These are phyloP conservation scores for Blastobotrys attinorum DNA, from an alignment of 805 yeast species.

Conservation along the genomic window DNA sequence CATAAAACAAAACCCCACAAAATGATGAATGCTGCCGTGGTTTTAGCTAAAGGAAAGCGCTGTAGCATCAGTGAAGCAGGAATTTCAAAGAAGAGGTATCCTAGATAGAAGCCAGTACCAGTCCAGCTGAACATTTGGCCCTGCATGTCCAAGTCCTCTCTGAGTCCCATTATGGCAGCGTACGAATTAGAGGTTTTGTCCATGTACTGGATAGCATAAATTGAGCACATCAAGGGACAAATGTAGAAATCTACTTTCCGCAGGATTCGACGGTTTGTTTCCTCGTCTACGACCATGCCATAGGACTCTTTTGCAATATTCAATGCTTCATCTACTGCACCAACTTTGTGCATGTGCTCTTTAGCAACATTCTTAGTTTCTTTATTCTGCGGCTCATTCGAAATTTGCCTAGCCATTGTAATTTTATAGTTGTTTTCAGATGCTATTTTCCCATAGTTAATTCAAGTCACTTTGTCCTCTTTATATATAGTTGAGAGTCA, in stretches of 20 bases:
- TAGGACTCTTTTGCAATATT: constrained; percentile 6
- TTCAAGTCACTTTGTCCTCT: too few relatives aligned
- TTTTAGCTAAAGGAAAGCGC: constrained; percentile 47
- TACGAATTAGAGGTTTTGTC: constrained; percentile 49
- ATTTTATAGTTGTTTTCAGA: too few relatives aligned
- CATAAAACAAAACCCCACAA: constrained; percentile 53
- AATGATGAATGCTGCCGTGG: constrained; percentile 40
- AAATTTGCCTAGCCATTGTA: not conserved
- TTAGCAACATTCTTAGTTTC: not conserved
- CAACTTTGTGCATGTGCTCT: not conserved
- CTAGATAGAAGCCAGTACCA: constrained; percentile 55
- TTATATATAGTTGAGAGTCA: too few relatives aligned
- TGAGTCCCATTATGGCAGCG: constrained; percentile 46
- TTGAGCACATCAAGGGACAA: constrained; percentile 42
- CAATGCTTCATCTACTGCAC: constrained; percentile 6
- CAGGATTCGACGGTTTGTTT: constrained; percentile 27
- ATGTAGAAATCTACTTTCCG: constrained; percentile 46
- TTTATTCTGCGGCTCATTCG: not conserved
- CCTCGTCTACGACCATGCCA: constrained; percentile 10
- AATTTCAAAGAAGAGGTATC: constrained; percentile 52
- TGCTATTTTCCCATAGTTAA: too few relatives aligned
- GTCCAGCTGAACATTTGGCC: constrained; percentile 39
- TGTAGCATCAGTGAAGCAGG: constrained; percentile 43
- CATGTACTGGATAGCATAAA: constrained; percentile 49
- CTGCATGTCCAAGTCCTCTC: constrained; percentile 38